Percentiles rank a stretch among this genome's conserved stretches.
Conservation (phyloP, 192 early-diverging fungal genomes). For the Entomortierella chlamydospora region DNA sequence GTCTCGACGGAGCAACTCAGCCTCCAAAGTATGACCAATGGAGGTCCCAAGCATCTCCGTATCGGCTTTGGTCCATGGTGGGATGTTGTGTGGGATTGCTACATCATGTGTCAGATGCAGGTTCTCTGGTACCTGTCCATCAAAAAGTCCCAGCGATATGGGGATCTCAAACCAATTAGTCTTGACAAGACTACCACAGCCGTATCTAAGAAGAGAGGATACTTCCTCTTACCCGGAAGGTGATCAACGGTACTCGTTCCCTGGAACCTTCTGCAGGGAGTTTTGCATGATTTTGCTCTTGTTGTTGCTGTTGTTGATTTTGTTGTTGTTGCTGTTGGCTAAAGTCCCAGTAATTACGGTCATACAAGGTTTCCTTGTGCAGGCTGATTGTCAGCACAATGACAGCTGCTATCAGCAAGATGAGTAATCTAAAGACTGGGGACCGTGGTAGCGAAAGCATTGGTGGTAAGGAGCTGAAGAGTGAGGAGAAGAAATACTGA, state of each 20-base stretch:
- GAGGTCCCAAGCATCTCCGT: conserved; percentile 43
- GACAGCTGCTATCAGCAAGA: conserved; percentile 10
- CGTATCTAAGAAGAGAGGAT: background rate
- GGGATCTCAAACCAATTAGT: too few relatives aligned
- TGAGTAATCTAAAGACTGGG: conserved; percentile 28
- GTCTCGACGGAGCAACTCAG: conserved; percentile 24
- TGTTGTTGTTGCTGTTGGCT: conserved; percentile 9
- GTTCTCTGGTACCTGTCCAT: conserved; percentile 27
- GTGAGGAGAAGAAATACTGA: background rate
- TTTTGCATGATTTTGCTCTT: background rate
- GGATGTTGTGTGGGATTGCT: conserved; percentile 54
- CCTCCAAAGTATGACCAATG: conserved; percentile 44
- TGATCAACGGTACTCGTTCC: conserved; percentile 15
- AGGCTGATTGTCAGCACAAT: conserved; percentile 12
- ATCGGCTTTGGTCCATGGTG: conserved; percentile 56
- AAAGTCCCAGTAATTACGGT: conserved; percentile 27
- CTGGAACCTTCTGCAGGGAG: background rate
- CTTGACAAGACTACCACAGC: background rate
- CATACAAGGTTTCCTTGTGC: background rate
- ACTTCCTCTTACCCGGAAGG: conserved; percentile 18
- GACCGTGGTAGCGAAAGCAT: conserved; percentile 45
- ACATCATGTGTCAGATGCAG: conserved; percentile 54
- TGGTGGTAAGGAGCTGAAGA: background rate
- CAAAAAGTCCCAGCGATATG: background rate
- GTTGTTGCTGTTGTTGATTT: conserved; percentile 14